phyloP scores from a whole-genome alignment of 1,139 yeast genomes.

The Saccharomyces hybrid region DNA sequence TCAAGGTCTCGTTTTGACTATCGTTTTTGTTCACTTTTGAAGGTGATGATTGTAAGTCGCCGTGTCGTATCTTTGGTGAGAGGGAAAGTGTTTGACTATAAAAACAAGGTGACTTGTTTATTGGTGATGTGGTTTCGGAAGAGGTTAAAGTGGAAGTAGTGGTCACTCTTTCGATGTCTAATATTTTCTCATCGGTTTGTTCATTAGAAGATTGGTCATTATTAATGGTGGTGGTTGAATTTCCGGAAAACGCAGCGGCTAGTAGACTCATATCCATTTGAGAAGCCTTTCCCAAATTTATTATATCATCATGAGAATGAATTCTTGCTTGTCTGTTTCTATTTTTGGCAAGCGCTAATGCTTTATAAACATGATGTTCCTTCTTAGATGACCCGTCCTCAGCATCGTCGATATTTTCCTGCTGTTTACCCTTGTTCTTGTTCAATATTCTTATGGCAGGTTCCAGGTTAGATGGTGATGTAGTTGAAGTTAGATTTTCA shows the following conservation, averaged over 20 bases:
- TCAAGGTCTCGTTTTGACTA: background rate
- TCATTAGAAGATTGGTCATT: background rate
- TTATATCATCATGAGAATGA: slow-evolving; percentile 27
- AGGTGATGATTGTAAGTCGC: background rate
- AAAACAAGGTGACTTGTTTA: background rate
- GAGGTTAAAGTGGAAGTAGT: background rate
- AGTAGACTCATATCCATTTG: background rate
- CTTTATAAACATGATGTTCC: slow-evolving; percentile 11
- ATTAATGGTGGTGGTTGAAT: slow-evolving; percentile 2
- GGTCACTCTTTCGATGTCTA: background rate
- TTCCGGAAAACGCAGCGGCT: slow-evolving; percentile 1
- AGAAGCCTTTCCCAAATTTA: slow-evolving; percentile 11
- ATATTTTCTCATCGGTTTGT: background rate
- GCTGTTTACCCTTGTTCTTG: background rate
- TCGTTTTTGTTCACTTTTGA: background rate
- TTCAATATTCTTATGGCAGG: slow-evolving; percentile 9
- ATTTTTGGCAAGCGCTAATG: slow-evolving; percentile 10
- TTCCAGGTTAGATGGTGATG: slow-evolving; percentile 10
- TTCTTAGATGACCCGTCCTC: background rate
- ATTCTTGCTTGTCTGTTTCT: slow-evolving; percentile 27
- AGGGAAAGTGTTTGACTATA: background rate
- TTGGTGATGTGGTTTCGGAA: background rate
- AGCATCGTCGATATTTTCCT: background rate
- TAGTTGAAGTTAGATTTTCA: slow-evolving; percentile 1
- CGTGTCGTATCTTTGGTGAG: background rate